phyloP scores from a whole-genome alignment of 73 alveolate species.

The Paramecium caudatum region DNA sequence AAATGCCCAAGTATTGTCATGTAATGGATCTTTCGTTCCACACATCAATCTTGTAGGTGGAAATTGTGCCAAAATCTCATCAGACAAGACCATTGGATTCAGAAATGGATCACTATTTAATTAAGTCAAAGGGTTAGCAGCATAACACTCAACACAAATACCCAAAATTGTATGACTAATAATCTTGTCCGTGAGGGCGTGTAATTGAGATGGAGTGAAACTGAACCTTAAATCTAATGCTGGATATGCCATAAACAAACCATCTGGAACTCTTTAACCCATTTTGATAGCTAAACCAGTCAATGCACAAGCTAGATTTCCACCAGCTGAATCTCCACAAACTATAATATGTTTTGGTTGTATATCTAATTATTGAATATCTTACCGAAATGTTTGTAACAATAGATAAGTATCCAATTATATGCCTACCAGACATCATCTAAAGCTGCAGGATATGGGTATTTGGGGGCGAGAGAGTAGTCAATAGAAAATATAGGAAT shows the following conservation, averaged over 20 bases:
- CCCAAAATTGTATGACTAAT: slow-evolving; percentile 88
- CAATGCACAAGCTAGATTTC: slow-evolving; percentile 81
- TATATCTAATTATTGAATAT: slow-evolving; percentile 79
- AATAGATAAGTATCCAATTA: slow-evolving; percentile 83
- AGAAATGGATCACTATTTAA: slow-evolving; percentile 81
- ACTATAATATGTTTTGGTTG: slow-evolving; percentile 88
- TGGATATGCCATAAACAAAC: slow-evolving; percentile 94
- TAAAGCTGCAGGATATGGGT: slow-evolving; percentile 88
- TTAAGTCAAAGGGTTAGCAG: slow-evolving; percentile 78
- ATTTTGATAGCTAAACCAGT: slow-evolving; percentile 86
- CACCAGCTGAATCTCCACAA: slow-evolving; percentile 80
- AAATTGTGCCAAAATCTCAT: slow-evolving; percentile 81
- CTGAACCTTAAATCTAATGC: slow-evolving; percentile 88
- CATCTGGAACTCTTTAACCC: slow-evolving; percentile 93
- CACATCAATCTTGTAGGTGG: slow-evolving; percentile 87
- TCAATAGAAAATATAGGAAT: slow-evolving; percentile 89
- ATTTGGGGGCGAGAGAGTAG: slow-evolving; percentile 87
- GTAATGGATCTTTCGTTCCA: slow-evolving; percentile 86
- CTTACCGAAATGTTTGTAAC: slow-evolving; percentile 77
- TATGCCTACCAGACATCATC: slow-evolving; percentile 93
- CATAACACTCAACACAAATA: slow-evolving; percentile 88
- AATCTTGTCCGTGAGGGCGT: slow-evolving; percentile 92
- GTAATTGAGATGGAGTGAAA: slow-evolving; percentile 88
- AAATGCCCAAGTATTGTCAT: slow-evolving; percentile 81
- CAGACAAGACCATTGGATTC: slow-evolving; percentile 82